Evolutionary conservation across 2,329 filamentous ascomycete species (phyloP).

Genomic region (Thyridium curvatum): DNA sequence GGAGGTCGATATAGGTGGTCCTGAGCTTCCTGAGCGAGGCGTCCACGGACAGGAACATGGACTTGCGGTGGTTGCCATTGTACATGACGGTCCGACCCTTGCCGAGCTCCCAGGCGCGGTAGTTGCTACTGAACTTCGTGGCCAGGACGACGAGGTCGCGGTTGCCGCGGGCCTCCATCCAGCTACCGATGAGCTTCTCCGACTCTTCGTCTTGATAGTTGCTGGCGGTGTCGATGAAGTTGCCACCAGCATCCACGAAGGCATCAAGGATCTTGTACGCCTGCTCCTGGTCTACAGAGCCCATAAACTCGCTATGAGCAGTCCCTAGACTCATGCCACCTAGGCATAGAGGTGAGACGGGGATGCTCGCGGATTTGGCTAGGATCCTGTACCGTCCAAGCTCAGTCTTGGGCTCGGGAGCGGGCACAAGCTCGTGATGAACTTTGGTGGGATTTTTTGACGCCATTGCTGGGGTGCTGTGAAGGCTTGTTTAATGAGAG

Average conservation of each 20-base stretch:
- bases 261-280: conserved; percentile 49
- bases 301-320: conserved; percentile 1
- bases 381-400: too few species aligned
- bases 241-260: conserved; percentile 48
- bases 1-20: conserved; percentile 24
- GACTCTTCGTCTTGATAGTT: conserved; percentile 45
- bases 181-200: conserved; percentile 45
- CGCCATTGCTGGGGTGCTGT: too few species aligned
- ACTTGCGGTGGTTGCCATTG: conserved; percentile 32
- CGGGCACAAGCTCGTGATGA: background rate
- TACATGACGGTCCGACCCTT: conserved; percentile 20
- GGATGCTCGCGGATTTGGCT: background rate
- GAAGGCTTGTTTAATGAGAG: too few species aligned
- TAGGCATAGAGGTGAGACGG: conserved; percentile 1
- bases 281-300: conserved; percentile 32
- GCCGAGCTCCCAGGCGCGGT: conserved; percentile 18
- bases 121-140: conserved; percentile 40
- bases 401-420: too few species aligned
- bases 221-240: conserved; percentile 55
- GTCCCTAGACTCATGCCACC: conserved; percentile 7
- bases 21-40: conserved; percentile 32
- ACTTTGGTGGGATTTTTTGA: too few species aligned
- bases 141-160: conserved; percentile 41
- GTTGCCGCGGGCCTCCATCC: conserved; percentile 34
- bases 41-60: conserved; percentile 28